phyloP scores from a whole-genome alignment of 768 basidiomycete genomes.

The Podaxis carcinomalis region DNA sequence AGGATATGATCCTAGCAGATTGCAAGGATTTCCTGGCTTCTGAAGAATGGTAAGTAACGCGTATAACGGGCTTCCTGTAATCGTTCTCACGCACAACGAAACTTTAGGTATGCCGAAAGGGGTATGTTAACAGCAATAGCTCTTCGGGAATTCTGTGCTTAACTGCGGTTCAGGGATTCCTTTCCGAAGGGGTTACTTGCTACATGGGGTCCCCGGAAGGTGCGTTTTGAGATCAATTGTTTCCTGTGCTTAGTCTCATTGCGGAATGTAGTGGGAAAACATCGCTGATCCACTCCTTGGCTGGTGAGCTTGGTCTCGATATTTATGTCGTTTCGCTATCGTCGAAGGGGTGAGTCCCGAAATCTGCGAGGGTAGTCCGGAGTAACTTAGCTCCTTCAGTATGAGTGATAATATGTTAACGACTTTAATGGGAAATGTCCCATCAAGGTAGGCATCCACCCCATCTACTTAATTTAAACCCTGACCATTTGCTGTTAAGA shows the following conservation, averaged over 20 bases:
- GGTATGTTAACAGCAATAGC: constrained; percentile 41
- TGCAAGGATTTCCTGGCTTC: constrained; percentile 82
- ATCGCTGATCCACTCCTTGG: constrained; percentile 79
- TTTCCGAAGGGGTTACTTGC: constrained; percentile 80
- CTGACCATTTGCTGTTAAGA: constrained; percentile 33
- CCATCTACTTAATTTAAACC: constrained; percentile 10
- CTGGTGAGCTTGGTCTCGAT: constrained; percentile 81
- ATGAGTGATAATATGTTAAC: constrained; percentile 90
- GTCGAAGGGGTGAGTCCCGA: constrained; percentile 66
- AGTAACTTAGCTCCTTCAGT: constrained; percentile 31
- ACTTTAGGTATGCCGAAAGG: constrained; percentile 80
- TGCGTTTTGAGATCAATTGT: constrained; percentile 24
- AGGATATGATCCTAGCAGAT: constrained; percentile 86
- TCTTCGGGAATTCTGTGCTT: constrained; percentile 14
- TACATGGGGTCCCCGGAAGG: constrained; percentile 87
- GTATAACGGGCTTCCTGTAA: constrained; percentile 1
- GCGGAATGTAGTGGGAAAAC: constrained; percentile 65
- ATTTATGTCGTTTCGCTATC: constrained; percentile 90
- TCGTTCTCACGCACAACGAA: constrained; percentile 16
- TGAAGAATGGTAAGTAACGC: constrained; percentile 69
- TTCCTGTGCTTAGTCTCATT: constrained; percentile 2
- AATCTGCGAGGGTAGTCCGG: background rate
- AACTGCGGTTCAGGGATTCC: constrained; percentile 59
- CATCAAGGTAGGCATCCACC: constrained; percentile 52
- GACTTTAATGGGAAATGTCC: constrained; percentile 85